Conservation (phyloP, 345 rosid species). For the Theobroma cacao region DNA sequence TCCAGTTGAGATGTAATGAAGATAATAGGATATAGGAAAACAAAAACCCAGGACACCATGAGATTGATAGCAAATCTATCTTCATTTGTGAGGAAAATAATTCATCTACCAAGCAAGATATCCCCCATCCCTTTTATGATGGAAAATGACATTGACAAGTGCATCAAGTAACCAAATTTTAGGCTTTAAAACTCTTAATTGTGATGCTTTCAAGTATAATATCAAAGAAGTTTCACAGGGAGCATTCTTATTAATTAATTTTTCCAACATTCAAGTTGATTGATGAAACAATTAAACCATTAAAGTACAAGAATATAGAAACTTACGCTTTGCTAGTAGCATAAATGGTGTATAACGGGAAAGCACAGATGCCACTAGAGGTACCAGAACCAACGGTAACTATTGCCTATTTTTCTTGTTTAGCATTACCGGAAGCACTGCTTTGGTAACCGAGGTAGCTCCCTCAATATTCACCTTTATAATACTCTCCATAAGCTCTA, state of each 20-base stretch:
- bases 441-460: conserved; percentile 31
- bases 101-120: background rate
- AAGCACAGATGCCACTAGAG: conserved; percentile 25
- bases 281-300: background rate
- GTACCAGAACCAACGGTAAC: conserved; percentile 53
- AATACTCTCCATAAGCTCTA: conserved; percentile 29
- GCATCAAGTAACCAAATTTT: background rate
- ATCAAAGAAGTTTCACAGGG: background rate
- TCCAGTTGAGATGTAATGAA: background rate
- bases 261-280: background rate
- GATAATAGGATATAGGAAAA: background rate
- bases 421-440: conserved; percentile 40
- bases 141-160: background rate
- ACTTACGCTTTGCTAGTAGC: conserved; percentile 51
- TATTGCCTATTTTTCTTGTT: conserved; percentile 48
- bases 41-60: background rate
- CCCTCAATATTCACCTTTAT: conserved; percentile 43
- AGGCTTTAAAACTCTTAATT: background rate
- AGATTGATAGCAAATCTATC: background rate
- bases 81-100: background rate
- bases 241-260: background rate
- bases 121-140: background rate
- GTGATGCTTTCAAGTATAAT: background rate
- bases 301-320: conserved; percentile 7
- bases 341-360: conserved; percentile 31